Conservation (phyloP, 2,329 filamentous ascomycete species). For the Ramularia collo-cygni region DNA sequence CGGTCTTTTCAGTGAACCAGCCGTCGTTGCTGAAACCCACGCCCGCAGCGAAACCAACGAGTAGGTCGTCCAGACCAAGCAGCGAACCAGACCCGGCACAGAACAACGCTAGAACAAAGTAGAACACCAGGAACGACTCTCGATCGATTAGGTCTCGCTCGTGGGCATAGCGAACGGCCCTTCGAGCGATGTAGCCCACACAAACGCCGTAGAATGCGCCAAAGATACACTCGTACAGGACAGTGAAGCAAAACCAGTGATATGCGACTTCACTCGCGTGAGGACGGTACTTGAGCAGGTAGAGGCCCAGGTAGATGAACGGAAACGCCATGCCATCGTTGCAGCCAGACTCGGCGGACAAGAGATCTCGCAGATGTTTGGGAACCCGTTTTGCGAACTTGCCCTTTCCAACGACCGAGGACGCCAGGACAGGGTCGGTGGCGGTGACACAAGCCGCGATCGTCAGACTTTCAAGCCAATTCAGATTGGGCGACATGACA, state of each 20-base stretch:
- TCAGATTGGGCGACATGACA: constrained; percentile 65
- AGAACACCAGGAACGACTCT: constrained; percentile 97
- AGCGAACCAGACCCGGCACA: constrained; percentile 90
- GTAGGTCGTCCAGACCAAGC: constrained; percentile 83
- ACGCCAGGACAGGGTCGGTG: constrained; percentile 92
- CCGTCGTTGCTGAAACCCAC: constrained; percentile 99
- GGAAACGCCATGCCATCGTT: constrained; percentile 99
- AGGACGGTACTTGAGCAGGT: constrained; percentile 75
- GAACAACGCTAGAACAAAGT: constrained; percentile 93
- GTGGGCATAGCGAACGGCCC: constrained; percentile 84
- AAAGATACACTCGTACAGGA: constrained; percentile 94
- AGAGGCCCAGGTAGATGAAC: constrained; percentile 88
- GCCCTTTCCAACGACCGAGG: constrained; percentile 95
- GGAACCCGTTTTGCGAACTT: constrained; percentile 97
- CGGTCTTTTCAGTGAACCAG: constrained; percentile 97
- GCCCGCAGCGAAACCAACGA: constrained; percentile 89
- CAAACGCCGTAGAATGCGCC: constrained; percentile 82
- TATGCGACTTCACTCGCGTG: constrained; percentile 63
- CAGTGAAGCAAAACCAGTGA: constrained; percentile 82
- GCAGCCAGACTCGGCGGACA: constrained; percentile 95
- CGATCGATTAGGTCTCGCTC: constrained; percentile 80
- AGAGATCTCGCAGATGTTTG: constrained; percentile 89
- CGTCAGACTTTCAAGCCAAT: constrained; percentile 83
- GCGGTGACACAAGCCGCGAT: constrained; percentile 92
- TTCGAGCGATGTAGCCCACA: constrained; percentile 83